Conservation (phyloP, 129 eudicot genomes). For the Ambrosia trifida region DNA sequence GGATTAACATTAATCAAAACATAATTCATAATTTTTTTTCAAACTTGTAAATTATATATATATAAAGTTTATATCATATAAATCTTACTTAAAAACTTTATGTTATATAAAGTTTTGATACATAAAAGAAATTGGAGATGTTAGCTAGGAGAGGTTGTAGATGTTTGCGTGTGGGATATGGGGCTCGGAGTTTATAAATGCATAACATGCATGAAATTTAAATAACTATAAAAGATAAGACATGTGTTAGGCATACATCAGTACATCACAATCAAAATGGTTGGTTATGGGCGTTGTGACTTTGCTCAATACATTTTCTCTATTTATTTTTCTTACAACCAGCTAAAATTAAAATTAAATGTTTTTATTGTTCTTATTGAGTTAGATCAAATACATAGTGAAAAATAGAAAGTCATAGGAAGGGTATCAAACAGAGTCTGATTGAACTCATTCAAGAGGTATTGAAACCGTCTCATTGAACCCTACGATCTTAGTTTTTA, state of each 20-base stretch:
- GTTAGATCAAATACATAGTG: too few relatives aligned
- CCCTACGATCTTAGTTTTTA: too few relatives aligned
- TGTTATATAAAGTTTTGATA: too few relatives aligned
- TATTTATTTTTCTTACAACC: background rate
- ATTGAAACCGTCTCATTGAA: too few relatives aligned
- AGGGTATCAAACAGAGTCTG: too few relatives aligned
- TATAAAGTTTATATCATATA: too few relatives aligned
- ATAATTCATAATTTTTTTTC: too few relatives aligned
- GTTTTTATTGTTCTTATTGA: background rate
- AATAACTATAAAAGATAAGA: background rate
- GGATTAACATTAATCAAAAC: too few relatives aligned
- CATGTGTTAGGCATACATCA: conserved; percentile 7
- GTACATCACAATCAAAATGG: conserved; percentile 8
- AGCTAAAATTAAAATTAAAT: background rate
- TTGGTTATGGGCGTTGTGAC: conserved; percentile 4
- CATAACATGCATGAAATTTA: background rate
- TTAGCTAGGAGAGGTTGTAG: background rate
- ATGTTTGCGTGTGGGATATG: background rate
- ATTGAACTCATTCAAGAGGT: too few relatives aligned
- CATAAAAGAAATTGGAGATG: background rate
- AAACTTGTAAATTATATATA: too few relatives aligned
- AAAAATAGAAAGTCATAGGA: too few relatives aligned
- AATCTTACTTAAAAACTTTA: too few relatives aligned
- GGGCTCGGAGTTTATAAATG: background rate
- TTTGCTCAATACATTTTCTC: background rate